Evolutionary conservation across 139 green algal genomes (phyloP), one percentile per base, ranked within the genome.

Genomic region (Pedinophyceae sp.): DNA sequence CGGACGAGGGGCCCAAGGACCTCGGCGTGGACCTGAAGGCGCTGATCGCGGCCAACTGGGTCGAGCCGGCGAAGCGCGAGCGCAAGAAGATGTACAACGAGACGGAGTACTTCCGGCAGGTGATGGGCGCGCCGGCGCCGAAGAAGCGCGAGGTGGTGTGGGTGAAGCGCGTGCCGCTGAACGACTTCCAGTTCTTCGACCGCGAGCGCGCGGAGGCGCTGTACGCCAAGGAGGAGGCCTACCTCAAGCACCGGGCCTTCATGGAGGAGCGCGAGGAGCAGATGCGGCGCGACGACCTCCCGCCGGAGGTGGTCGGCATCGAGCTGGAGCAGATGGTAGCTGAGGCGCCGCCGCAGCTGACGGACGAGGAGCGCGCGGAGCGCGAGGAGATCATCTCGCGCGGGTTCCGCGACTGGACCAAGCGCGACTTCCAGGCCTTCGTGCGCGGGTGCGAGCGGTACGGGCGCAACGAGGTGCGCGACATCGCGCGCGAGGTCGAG

Each of bases 151-250:
- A 93, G 65, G 74, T 73, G 24, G 69, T 87, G 41, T 85, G 79
- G 61, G 89, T 78, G 65, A 57, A 68, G 24, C 52, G 82, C 30
- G 61, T 55, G 13, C 62, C 78, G 56, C 69, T 93, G 58, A 73
- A 86, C 55, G 91, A 98, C 68, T 97, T 93, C 76, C 91, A 98
- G 73, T 98, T 98, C 77, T 98, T 83, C 77, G 74, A 98, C 67
- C 69, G 60, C 17, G 34, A 27, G 39, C 69, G 82, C 34, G 55
- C 73, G n/a, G 28, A 46, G 26, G 82, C 87, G 71, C 71, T 97
- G 43, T 95, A 84, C 52, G 82, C 95, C 49, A 92, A 89, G 78
- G 34, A 62, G 24, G 20, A 62, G 28, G 26, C 30, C 28, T 57
- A 62, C 46, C 27, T 57, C n/a, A 43, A 27, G 48, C 48, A 59